Conservation (phyloP, 805 yeast genomes). For the Cyberlindnera saturnus region DNA sequence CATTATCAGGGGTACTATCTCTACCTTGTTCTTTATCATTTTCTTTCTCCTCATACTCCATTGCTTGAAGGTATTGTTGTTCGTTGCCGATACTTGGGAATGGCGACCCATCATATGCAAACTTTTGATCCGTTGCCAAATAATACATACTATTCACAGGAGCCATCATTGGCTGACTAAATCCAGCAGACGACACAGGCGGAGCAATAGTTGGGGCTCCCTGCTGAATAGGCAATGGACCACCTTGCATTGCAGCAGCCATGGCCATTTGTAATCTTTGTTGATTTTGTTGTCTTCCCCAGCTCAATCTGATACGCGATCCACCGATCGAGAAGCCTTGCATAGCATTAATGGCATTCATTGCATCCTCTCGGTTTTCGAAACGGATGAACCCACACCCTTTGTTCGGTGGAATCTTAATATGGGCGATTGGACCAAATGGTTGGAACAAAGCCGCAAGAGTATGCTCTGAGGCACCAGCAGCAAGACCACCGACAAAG, state of each 20-base stretch:
- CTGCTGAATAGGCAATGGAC: conserved; percentile 3
- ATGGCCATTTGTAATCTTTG: conserved; percentile 18
- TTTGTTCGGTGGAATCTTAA: conserved; percentile 73
- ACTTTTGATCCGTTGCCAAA: conserved; percentile 12
- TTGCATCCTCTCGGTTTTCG: conserved; percentile 63
- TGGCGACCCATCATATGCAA: conserved; percentile 5
- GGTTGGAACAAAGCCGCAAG: conserved; percentile 59
- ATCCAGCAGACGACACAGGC: conserved; percentile 2
- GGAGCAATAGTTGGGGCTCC: neutral
- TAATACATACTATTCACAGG: conserved; percentile 17
- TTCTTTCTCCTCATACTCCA: conserved; percentile 1
- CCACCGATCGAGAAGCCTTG: conserved; percentile 78
- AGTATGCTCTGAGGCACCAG: conserved; percentile 56
- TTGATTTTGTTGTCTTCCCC: conserved; percentile 52
- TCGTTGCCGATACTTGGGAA: conserved; percentile 3
- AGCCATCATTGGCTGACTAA: conserved; percentile 10
- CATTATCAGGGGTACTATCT: neutral
- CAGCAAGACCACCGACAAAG: conserved; percentile 71
- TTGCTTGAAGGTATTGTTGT: conserved; percentile 3
- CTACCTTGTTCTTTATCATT: neutral
- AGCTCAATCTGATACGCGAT: conserved; percentile 61
- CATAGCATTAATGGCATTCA: conserved; percentile 70
- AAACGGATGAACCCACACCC: conserved; percentile 77
- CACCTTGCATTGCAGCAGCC: conserved; percentile 10
- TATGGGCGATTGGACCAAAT: conserved; percentile 63